These are phyloP conservation scores for Populus deltoides DNA, from an alignment of 345 rosid species.

Conservation along the genomic window DNA sequence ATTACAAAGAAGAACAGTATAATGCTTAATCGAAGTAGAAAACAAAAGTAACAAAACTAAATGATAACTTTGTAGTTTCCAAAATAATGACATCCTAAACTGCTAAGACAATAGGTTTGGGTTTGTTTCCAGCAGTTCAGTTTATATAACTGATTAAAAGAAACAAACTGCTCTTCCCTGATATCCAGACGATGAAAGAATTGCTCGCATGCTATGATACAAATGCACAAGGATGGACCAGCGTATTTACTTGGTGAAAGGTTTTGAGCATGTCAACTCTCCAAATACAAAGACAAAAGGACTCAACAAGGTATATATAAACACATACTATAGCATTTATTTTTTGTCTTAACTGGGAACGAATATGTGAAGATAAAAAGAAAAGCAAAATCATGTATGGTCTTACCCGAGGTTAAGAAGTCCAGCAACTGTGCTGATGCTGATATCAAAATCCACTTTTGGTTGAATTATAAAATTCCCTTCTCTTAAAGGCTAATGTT, in stretches of 20 bases:
- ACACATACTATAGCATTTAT: background rate
- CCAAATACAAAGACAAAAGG: background rate
- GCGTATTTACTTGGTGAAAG: no score
- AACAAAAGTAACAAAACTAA: background rate
- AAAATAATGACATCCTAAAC: background rate
- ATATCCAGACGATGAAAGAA: background rate
- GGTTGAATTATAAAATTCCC: conserved; percentile 99
- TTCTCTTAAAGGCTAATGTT: conserved; percentile 89
- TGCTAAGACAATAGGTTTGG: background rate
- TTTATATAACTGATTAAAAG: background rate
- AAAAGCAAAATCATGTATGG: background rate
- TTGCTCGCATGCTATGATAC: background rate
- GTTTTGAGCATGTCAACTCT: background rate
- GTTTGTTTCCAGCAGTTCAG: background rate
- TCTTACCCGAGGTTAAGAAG: conserved; percentile 98
- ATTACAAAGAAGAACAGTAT: background rate
- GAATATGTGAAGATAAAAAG: background rate
- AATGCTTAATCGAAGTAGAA: background rate
- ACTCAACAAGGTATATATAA: background rate
- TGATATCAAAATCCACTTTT: conserved; percentile 97
- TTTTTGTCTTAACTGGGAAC: background rate
- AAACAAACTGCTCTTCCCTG: background rate
- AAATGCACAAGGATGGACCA: background rate
- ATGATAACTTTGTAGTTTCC: background rate
- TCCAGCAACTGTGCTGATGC: conserved; percentile 95